Percentiles rank a stretch among this genome's conserved stretches.
Evolutionary conservation across 768 basidiomycete species (phyloP).

Genomic region (Kwoniella bestiolae): DNA sequence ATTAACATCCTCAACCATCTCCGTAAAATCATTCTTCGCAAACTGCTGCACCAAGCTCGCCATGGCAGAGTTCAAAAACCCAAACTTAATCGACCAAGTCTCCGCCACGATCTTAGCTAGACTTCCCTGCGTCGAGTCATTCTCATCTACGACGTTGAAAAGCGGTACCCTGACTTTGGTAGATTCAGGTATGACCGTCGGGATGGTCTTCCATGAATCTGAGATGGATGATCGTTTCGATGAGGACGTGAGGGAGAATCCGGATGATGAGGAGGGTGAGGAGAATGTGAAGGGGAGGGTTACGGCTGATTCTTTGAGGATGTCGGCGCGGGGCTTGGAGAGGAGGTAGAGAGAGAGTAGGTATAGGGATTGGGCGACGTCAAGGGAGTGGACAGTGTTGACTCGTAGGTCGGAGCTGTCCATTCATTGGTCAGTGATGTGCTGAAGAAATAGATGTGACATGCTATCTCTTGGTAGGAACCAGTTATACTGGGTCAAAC

Average conservation of each 20-base stretch:
- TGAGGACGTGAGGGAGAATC: conserved; percentile 23
- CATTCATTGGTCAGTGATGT: neutral
- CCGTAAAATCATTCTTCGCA: conserved; percentile 53
- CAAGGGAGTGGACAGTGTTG: conserved; percentile 49
- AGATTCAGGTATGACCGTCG: conserved; percentile 38
- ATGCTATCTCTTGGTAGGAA: too few species aligned
- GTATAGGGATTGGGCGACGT: conserved; percentile 44
- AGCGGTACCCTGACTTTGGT: conserved; percentile 42
- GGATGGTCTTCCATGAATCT: conserved; percentile 42
- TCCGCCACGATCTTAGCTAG: conserved; percentile 48
- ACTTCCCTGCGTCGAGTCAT: conserved; percentile 49
- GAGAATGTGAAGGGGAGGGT: conserved; percentile 30
- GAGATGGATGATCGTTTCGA: conserved; percentile 33
- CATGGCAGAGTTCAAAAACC: conserved; percentile 48
- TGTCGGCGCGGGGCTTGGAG: conserved; percentile 20
- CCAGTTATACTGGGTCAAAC: too few species aligned
- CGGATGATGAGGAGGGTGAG: conserved; percentile 26
- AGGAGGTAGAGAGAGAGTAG: conserved; percentile 38
- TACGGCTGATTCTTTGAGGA: conserved; percentile 24
- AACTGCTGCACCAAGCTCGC: conserved; percentile 52
- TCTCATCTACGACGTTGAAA: conserved; percentile 54
- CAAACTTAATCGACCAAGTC: conserved; percentile 54
- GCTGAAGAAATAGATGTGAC: neutral
- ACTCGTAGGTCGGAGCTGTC: conserved; percentile 52
- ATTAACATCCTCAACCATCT: conserved; percentile 56